Evolutionary conservation across 495 filamentous ascomycete species (phyloP).

Genomic region (Tuber aestivum): DNA sequence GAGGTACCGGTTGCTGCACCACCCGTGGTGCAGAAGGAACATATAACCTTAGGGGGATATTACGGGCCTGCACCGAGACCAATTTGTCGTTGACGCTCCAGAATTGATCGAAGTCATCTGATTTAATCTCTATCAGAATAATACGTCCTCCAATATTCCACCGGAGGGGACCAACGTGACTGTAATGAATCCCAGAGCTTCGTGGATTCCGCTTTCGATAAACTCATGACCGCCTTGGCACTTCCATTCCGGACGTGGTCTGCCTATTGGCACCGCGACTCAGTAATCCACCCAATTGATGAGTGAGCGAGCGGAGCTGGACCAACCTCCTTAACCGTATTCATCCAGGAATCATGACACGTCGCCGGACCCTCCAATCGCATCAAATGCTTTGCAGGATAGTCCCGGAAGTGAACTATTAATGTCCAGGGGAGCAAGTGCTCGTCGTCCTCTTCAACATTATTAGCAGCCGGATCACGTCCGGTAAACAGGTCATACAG

Average conservation of each 20-base stretch:
- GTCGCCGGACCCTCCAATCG: slow-evolving; percentile 54
- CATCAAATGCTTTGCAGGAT: slow-evolving; percentile 60
- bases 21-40: slow-evolving; percentile 58
- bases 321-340: slow-evolving; percentile 77
- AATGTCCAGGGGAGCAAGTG: slow-evolving; percentile 69
- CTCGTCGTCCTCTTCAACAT: slow-evolving; percentile 44
- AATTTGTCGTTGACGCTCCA: slow-evolving; percentile 69
- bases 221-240: slow-evolving; percentile 84
- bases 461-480: slow-evolving; percentile 51
- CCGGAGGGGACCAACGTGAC: slow-evolving; percentile 55
- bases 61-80: slow-evolving; percentile 61
- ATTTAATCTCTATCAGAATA: slow-evolving; percentile 22
- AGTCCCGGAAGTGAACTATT: slow-evolving; percentile 70
- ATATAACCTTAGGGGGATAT: slow-evolving; percentile 82
- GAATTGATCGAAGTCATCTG: slow-evolving; percentile 69
- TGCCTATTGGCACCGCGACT: slow-evolving; percentile 50
- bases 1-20: slow-evolving; percentile 44
- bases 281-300: slow-evolving; percentile 13
- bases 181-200: slow-evolving; percentile 78
- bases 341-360: slow-evolving; percentile 78
- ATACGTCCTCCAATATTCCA: slow-evolving; percentile 2
- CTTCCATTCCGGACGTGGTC: slow-evolving; percentile 88
- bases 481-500: slow-evolving; percentile 82
- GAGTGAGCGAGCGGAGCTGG: background rate
- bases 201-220: slow-evolving; percentile 82